phyloP scores from a whole-genome alignment of 192 early-diverging fungal genomes.

The Podila clonocystis region DNA sequence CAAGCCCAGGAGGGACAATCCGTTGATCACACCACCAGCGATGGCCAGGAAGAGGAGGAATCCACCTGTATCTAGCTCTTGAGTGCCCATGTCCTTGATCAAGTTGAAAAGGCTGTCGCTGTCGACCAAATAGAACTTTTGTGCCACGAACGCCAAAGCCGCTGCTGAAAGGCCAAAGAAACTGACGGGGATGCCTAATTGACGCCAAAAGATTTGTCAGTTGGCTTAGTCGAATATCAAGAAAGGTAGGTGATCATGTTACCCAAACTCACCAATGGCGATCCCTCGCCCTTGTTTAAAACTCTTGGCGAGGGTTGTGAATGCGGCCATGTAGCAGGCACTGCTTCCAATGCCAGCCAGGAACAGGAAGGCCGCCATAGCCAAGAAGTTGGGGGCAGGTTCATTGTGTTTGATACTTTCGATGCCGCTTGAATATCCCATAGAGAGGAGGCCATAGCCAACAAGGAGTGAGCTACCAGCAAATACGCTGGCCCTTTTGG shows the following conservation, averaged over 20 bases:
- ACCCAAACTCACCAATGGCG: constrained; percentile 23
- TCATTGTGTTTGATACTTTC: constrained; percentile 9
- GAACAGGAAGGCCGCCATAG: constrained; percentile 22
- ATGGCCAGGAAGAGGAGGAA: constrained; percentile 37
- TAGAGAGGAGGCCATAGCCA: constrained; percentile 30
- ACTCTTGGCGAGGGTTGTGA: constrained; percentile 38
- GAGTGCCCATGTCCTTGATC: constrained; percentile 1
- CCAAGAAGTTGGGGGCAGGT: constrained; percentile 18
- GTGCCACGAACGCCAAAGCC: constrained; percentile 15
- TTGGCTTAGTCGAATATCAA: background rate
- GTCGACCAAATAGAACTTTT: constrained; percentile 22
- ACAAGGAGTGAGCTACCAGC: constrained; percentile 13
- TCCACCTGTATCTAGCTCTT: constrained; percentile 15
- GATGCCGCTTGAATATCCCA: constrained; percentile 12
- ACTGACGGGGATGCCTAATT: constrained; percentile 36
- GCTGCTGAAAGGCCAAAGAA: constrained; percentile 46
- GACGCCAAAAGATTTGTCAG: background rate
- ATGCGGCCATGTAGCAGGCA: constrained; percentile 47
- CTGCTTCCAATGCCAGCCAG: constrained; percentile 34
- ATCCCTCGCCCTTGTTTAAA: constrained; percentile 19
- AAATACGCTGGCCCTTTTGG: constrained; percentile 19
- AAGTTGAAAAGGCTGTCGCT: background rate
- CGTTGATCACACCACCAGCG: constrained; percentile 20
- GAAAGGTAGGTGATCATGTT: background rate
- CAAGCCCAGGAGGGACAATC: constrained; percentile 10